Conservation (phyloP, 116 monocot species). For the Papilionanthe hybrid region DNA sequence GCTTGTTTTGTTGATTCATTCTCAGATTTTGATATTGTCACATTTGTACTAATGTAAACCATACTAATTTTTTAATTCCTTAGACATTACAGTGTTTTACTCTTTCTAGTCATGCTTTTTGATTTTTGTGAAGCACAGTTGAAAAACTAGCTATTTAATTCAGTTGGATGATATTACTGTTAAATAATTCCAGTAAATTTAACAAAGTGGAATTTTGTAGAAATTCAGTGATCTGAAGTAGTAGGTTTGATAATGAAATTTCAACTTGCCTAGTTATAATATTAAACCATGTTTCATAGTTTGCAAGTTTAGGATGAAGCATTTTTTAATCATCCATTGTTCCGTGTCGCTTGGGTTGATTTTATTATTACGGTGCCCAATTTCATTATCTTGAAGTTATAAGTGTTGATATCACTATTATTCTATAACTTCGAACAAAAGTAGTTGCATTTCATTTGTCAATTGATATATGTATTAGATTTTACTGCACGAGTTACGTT, state of each 20-base stretch:
- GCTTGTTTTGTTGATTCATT: neutral
- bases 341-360: neutral
- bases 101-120: neutral
- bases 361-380: neutral
- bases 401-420: neutral
- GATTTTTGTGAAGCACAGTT: neutral
- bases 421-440: neutral
- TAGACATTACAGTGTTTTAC: neutral
- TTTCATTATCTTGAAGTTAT: neutral
- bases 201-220: neutral
- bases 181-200: neutral
- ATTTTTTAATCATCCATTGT: neutral
- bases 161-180: neutral
- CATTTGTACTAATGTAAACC: neutral
- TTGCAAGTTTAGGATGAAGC: neutral
- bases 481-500: constrained; percentile 2
- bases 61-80: neutral
- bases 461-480: neutral
- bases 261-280: neutral
- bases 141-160: neutral
- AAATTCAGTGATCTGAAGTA: neutral
- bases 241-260: neutral
- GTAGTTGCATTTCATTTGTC: neutral
- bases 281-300: neutral
- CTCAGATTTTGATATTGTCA: neutral